These are phyloP conservation scores for Teratosphaeria nubilosa DNA, from an alignment of 2,329 filamentous ascomycete genomes.

Conservation along the genomic window DNA sequence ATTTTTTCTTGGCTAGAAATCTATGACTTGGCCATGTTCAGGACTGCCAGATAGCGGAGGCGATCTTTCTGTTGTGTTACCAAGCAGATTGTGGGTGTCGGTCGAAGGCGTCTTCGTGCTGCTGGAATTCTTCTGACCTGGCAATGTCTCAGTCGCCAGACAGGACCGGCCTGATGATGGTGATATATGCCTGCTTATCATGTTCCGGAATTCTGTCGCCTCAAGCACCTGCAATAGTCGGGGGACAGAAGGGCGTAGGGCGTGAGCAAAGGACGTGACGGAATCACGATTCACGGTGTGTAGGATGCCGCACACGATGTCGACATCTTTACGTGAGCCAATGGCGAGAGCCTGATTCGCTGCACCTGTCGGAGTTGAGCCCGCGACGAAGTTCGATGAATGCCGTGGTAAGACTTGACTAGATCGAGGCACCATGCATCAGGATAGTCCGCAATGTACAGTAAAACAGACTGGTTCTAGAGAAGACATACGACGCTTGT, in stretches of 20 bases:
- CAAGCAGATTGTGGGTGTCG: background rate
- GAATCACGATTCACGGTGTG: background rate
- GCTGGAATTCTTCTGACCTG: background rate
- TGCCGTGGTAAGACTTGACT: background rate
- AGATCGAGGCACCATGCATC: too few relatives aligned
- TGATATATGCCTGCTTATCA: background rate
- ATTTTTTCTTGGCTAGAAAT: conserved; percentile 1
- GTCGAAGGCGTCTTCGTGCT: background rate
- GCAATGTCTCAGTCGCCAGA: background rate
- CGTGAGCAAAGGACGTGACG: background rate
- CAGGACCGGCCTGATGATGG: too few relatives aligned
- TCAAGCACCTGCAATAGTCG: background rate
- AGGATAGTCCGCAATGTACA: background rate
- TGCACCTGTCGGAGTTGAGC: background rate
- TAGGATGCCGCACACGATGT: too few relatives aligned
- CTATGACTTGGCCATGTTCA: background rate
- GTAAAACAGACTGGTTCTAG: background rate
- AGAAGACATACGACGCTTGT: too few relatives aligned
- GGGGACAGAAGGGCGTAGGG: too few relatives aligned
- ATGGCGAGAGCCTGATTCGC: too few relatives aligned
- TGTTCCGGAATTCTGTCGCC: background rate
- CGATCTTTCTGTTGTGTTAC: background rate
- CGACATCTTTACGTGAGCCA: background rate
- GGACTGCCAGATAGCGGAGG: background rate
- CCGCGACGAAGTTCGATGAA: background rate